phyloP scores from a whole-genome alignment of 2,329 filamentous ascomycete genomes.

The Orbilia oligospora region DNA sequence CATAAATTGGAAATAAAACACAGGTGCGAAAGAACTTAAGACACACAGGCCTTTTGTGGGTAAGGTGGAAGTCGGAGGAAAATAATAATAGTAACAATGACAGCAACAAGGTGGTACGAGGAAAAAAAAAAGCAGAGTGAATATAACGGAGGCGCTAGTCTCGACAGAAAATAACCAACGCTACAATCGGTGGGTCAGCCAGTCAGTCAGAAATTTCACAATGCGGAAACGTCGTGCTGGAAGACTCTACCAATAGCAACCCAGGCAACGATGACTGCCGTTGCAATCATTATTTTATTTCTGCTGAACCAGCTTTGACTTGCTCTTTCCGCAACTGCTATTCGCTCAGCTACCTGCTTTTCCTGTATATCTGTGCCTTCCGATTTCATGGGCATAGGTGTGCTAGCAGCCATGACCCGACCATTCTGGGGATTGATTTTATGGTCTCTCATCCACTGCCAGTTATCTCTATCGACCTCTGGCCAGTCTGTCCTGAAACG shows the following conservation, averaged over 20 bases:
- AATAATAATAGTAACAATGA: constrained; percentile 2
- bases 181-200: neutral
- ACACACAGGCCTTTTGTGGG: constrained; percentile 19
- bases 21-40: constrained; percentile 19
- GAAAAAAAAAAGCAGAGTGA: constrained; percentile 11
- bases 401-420: constrained; percentile 37
- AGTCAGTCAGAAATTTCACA: constrained; percentile 14
- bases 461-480: constrained; percentile 89
- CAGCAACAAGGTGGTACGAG: constrained; percentile 17
- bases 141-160: constrained; percentile 20
- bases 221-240: constrained; percentile 40
- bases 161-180: constrained; percentile 20
- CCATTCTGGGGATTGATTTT: constrained; percentile 84
- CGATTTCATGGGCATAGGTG: constrained; percentile 14
- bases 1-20: constrained; percentile 27
- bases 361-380: constrained; percentile 28
- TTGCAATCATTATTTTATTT: constrained; percentile 56
- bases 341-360: constrained; percentile 16
- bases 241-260: constrained; percentile 56
- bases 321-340: constrained; percentile 28
- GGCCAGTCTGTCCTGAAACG: constrained; percentile 93
- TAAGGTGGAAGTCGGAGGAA: constrained; percentile 14
- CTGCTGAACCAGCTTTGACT: constrained; percentile 54
- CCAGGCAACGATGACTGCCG: constrained; percentile 44
- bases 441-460: constrained; percentile 89